Base-by-base conservation (phyloP, 805 yeast species). In the Candida pseudoglaebosa region DNA sequence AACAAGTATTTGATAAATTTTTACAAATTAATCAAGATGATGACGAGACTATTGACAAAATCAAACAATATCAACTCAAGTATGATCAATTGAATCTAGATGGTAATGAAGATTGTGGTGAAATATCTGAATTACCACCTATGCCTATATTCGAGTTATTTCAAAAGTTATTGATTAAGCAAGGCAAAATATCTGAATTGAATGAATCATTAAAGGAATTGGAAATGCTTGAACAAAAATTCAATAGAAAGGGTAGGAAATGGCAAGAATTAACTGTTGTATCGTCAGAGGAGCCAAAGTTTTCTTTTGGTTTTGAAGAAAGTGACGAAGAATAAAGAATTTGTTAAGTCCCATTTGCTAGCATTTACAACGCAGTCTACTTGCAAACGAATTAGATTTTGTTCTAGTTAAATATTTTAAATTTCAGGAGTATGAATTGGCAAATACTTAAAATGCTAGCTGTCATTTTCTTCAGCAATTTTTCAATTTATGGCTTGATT, bases 91-190 rank as follows among this genome's bases (percentile, higher is more conserved):
- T 59, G 12, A 29, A 39, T 4, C 31, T 47, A 7, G 51, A 45
- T 24, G 42, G 53, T 39, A 54, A 40, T 38, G 87, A 80, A 52
- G 88, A 82, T 55, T 76, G 84, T 48, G 88, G 88, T 9, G 85
- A 79, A 45, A 52, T 73, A 29, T 41, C 46, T 26, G 48, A 51
- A 28, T 56, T 63, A 20, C 69, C 69, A 1, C 57, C 62, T 4
- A 63, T 81, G 47, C 89, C 90, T 1, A 68, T 84, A 2, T 82
- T 61, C 50, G 85, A 80, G 43, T 62, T 77, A 41, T 84, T 85
- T 53, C 57, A 67, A 22, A 77, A 71, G 40, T 63, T 80, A 24
- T 61, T 84, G 45, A 52, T 56, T 26, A 43, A 56, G 13, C 61
- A 64, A 39, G 72, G 75, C 1, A 61, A 61, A 38, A 54, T 55